Evolutionary conservation across 768 basidiomycete species (phyloP), one percentile per base, ranked within the genome.

Genomic region (Boletus rufocinnamomeus): DNA sequence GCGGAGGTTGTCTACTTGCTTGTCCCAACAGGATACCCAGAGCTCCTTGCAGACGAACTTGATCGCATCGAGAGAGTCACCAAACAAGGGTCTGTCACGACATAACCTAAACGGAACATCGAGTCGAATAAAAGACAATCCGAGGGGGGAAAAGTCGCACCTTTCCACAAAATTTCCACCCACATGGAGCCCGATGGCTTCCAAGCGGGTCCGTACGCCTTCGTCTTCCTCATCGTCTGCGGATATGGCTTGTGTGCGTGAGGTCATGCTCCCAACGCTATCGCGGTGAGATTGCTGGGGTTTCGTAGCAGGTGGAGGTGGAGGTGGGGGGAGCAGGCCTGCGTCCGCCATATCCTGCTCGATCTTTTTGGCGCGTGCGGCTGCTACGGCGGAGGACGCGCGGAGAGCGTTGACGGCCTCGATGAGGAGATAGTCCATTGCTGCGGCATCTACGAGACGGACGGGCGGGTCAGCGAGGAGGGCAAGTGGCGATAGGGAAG

Each of bases 11-110:
- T 97, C 95, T 2, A 97, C 92, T 70, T 96, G 95, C 69, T 95
- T 95, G 52, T 94, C 91, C 87, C 92, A 97, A 56, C 89, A 89
- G 23, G 88, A 85, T 0, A 84, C 79, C 92, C 95, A 98, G n/a
- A 98, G 76, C 56, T 98, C 95, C 69, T 98, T 98, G 77, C 95
- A 98, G 57, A 98, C 82, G 68, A 97, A 97, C 72, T 98, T 97
- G 76, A 98, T 87, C 11, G 84, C 87, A 60, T 98, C 95, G 8
- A 98, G 79, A 1, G 93, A 89, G 69, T 95, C 90, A 0, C 84
- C 73, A 57, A 96, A 91, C 53, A 91, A 79, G 34, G 84, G 77
- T 63, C 87, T 79, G 60, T 92, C 87, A 37, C 88, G 82, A 69
- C 88, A 89, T 57, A 96, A 71, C 61, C 95, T 96, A 66, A 3